phyloP scores from a whole-genome alignment of 208 protist genomes.

The Tritrichomonas foetus region DNA sequence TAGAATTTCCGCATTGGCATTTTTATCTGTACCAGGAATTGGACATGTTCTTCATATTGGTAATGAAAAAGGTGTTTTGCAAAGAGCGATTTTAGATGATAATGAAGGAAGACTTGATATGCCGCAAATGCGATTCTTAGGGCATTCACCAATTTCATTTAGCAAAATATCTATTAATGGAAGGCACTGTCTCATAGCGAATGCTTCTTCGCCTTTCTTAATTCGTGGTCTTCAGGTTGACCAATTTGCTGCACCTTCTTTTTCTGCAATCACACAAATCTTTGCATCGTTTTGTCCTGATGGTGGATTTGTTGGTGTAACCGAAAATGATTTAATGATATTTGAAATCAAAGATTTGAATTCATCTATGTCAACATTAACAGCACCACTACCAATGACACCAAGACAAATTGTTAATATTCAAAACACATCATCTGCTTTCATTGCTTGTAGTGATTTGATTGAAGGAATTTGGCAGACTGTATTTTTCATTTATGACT shows the following conservation, averaged over 20 bases:
- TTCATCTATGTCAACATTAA: not conserved
- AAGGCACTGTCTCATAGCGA: not conserved
- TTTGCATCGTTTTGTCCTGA: not conserved
- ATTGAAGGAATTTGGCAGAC: not conserved
- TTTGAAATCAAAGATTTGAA: not conserved
- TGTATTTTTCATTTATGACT: not conserved
- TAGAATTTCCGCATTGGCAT: not conserved
- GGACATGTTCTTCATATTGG: conserved; percentile 29
- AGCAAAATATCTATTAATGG: too few relatives aligned
- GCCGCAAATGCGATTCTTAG: not conserved
- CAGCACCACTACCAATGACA: not conserved
- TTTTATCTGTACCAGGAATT: not conserved
- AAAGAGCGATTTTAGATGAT: not conserved
- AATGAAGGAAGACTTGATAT: not conserved
- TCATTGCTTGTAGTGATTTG: not conserved
- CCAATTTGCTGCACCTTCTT: not conserved
- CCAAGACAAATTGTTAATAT: not conserved
- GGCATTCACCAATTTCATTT: not conserved
- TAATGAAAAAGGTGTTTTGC: not conserved
- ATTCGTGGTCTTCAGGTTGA: not conserved
- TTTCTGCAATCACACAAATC: not conserved
- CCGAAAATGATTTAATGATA: not conserved
- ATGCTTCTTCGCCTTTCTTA: not conserved
- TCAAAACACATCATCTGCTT: not conserved
- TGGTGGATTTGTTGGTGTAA: not conserved